Percentiles rank a stretch among this genome's conserved stretches.
phyloP scores from a whole-genome alignment of 2,329 filamentous ascomycete genomes.

The Sclerotinia glacialis region DNA sequence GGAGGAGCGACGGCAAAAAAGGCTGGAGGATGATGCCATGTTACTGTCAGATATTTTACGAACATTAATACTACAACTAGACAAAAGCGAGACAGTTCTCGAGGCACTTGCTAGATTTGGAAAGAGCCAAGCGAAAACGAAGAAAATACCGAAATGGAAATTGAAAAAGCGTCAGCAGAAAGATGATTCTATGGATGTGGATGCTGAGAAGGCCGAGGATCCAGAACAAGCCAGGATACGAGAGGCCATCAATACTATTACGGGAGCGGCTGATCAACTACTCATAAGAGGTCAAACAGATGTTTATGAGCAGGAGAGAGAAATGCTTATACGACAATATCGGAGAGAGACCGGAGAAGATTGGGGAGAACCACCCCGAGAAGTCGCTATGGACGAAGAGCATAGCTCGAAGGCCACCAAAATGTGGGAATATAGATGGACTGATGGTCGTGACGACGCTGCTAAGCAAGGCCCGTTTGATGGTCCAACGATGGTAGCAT shows the following conservation, averaged over 20 bases:
- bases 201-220: constrained; percentile 58
- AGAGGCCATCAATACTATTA: constrained; percentile 75
- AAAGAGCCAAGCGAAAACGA: constrained; percentile 59
- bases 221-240: constrained; percentile 67
- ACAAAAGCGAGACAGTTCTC: constrained; percentile 79
- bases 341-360: constrained; percentile 80
- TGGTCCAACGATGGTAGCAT: constrained; percentile 78
- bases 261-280: constrained; percentile 83
- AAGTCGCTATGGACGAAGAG: constrained; percentile 38
- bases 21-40: constrained; percentile 70
- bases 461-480: constrained; percentile 86
- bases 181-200: constrained; percentile 67
- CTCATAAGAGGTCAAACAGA: constrained; percentile 79
- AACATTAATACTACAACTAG: constrained; percentile 68
- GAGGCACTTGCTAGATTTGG: constrained; percentile 83
- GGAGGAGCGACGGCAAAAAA: constrained; percentile 67
- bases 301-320: constrained; percentile 88
- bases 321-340: constrained; percentile 79
- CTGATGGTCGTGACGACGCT: constrained; percentile 77
- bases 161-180: constrained; percentile 65
- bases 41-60: constrained; percentile 71
- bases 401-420: constrained; percentile 34
- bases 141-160: constrained; percentile 65
- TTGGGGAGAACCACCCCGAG: constrained; percentile 61
- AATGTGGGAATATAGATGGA: constrained; percentile 93